Conservation (phyloP, 495 filamentous ascomycete species). For the Hypomontagnella submonticulosa region DNA sequence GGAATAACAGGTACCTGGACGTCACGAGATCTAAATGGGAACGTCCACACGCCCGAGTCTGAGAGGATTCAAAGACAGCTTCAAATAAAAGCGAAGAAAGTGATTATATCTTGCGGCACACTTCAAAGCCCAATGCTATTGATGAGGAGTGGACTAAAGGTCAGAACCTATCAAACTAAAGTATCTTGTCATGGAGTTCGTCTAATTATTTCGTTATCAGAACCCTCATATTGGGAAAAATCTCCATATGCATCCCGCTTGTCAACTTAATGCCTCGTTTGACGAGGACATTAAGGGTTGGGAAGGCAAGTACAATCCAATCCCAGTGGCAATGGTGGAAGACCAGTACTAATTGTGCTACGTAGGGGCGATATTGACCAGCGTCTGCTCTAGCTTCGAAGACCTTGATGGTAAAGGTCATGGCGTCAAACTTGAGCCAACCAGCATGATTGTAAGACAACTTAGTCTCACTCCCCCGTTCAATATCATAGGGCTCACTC, state of each 20-base stretch:
- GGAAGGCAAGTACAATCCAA: slow-evolving; percentile 66
- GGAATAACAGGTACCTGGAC: slow-evolving; percentile 80
- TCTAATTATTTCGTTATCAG: slow-evolving; percentile 53
- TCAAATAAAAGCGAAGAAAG: slow-evolving; percentile 81
- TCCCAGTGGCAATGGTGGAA: neutral
- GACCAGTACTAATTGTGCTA: slow-evolving; percentile 1
- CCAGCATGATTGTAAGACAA: slow-evolving; percentile 66
- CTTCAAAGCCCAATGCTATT: slow-evolving; percentile 81
- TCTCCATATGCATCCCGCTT: slow-evolving; percentile 82
- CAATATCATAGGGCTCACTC: neutral
- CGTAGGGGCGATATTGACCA: slow-evolving; percentile 73
- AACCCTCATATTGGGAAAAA: slow-evolving; percentile 88
- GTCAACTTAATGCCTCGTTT: slow-evolving; percentile 68
- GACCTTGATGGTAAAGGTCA: slow-evolving; percentile 85
- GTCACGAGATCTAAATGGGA: slow-evolving; percentile 71
- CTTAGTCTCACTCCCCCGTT: slow-evolving; percentile 5
- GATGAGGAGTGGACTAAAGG: slow-evolving; percentile 73
- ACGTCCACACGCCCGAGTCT: slow-evolving; percentile 60
- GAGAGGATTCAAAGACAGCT: slow-evolving; percentile 65
- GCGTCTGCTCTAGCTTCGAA: slow-evolving; percentile 79
- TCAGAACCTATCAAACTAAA: slow-evolving; percentile 21
- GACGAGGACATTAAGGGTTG: slow-evolving; percentile 75
- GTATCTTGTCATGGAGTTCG: neutral
- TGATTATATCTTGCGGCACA: slow-evolving; percentile 78
- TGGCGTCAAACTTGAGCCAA: slow-evolving; percentile 81